phyloP scores from a whole-genome alignment of 2,329 filamentous ascomycete species.

The Cyanodermella asteris region DNA sequence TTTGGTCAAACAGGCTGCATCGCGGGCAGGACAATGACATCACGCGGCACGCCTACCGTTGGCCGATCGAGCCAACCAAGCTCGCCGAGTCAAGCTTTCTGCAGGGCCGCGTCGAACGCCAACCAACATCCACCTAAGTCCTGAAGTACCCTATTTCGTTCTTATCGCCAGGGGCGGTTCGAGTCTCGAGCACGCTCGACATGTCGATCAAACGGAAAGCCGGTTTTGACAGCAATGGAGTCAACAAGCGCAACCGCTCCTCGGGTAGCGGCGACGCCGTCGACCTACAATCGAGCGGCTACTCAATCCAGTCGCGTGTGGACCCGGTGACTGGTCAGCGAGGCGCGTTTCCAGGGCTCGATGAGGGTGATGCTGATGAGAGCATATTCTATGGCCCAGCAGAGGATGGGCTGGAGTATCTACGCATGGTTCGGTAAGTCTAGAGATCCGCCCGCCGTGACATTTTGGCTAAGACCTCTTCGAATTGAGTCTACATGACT shows the following conservation, averaged over 20 bases:
- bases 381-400: constrained; percentile 47
- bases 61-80: too few species aligned
- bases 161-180: too few species aligned
- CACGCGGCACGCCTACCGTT: too few species aligned
- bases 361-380: constrained; percentile 27
- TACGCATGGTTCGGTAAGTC: constrained; percentile 49
- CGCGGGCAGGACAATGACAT: too few species aligned
- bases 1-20: too few species aligned
- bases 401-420: constrained; percentile 45
- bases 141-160: neutral
- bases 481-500: neutral
- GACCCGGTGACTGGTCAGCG: constrained; percentile 50
- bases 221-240: too few species aligned
- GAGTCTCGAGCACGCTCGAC: neutral
- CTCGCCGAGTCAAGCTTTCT: too few species aligned
- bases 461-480: too few species aligned
- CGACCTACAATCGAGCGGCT: constrained; percentile 3
- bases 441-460: neutral
- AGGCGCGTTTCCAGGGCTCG: constrained; percentile 45
- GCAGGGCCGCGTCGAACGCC: too few species aligned
- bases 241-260: too few species aligned
- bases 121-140: constrained; percentile 1
- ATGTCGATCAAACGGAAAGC: neutral
- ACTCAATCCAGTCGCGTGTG: constrained; percentile 18
- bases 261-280: constrained; percentile 5